These are phyloP conservation scores for Rhytidiadelphus loreus DNA, from an alignment of 225 moss, liverwort and hornwort genomes.

Conservation along the genomic window DNA sequence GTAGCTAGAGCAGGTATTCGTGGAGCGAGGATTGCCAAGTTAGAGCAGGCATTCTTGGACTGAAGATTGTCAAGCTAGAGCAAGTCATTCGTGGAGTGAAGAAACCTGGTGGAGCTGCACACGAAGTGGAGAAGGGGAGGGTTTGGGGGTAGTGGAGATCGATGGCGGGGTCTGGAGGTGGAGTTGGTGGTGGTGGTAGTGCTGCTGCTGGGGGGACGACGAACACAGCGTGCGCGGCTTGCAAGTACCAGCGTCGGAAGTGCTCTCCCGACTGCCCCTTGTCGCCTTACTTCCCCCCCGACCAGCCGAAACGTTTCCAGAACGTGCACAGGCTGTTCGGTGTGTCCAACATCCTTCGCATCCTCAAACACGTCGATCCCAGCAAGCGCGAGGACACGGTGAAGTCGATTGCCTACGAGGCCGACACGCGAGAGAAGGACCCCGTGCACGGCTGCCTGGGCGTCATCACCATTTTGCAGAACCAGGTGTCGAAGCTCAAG, in stretches of 20 bases:
- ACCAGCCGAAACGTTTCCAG: slow-evolving; percentile 62
- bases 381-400: slow-evolving; percentile 56
- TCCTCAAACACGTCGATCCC: slow-evolving; percentile 52
- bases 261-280: slow-evolving; percentile 62
- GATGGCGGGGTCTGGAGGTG: neutral
- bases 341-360: slow-evolving; percentile 59
- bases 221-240: slow-evolving; percentile 58
- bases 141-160: neutral
- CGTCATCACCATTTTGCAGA: slow-evolving; percentile 46
- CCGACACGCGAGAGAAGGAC: slow-evolving; percentile 57
- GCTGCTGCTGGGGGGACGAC: neutral
- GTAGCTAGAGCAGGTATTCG: too few species aligned
- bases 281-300: slow-evolving; percentile 64
- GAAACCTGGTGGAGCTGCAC: neutral
- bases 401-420: slow-evolving; percentile 56
- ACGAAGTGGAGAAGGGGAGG: neutral
- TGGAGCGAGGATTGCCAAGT: neutral
- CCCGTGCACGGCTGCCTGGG: slow-evolving; percentile 62
- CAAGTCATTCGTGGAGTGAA: neutral
- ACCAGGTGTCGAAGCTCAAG: slow-evolving; percentile 48
- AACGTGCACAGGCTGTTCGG: slow-evolving; percentile 65
- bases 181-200: neutral
- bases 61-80: neutral
- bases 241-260: slow-evolving; percentile 60
- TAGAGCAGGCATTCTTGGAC: neutral